Evolutionary conservation across 805 yeast species (phyloP).

Genomic region (Priceomyces medius): DNA sequence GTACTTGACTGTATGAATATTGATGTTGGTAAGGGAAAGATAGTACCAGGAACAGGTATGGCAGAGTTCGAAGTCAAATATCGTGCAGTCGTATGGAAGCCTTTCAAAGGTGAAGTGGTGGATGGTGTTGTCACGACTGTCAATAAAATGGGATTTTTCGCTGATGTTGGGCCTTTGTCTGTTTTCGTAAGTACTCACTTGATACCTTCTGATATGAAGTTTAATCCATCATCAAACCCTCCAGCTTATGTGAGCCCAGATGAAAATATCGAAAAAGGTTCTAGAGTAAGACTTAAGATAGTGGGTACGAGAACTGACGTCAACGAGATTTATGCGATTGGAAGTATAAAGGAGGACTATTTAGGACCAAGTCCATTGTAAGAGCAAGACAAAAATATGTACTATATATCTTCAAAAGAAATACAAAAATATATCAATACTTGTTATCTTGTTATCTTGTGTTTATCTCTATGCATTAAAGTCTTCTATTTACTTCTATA

Average conservation of each 20-base stretch:
- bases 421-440: background rate
- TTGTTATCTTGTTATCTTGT: background rate
- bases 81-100: conserved; percentile 96
- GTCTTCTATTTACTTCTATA: background rate
- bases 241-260: conserved; percentile 97
- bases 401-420: background rate
- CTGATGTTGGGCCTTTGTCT: conserved; percentile 95
- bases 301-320: conserved; percentile 98
- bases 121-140: conserved; percentile 95
- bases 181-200: conserved; percentile 94
- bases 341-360: conserved; percentile 96
- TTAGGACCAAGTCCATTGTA: conserved; percentile 71
- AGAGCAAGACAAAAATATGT: conserved; percentile 4
- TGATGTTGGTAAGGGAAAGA: conserved; percentile 92
- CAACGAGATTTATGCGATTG: conserved; percentile 95
- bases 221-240: conserved; percentile 93
- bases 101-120: conserved; percentile 98
- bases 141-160: conserved; percentile 93
- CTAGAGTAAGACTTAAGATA: conserved; percentile 89
- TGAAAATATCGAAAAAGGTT: conserved; percentile 91
- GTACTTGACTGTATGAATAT: conserved; percentile 92
- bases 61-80: conserved; percentile 97
- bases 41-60: conserved; percentile 86
- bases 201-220: conserved; percentile 90
- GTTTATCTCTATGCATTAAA: background rate